Conservation (phyloP, 2,329 filamentous ascomycete species). For the Aspergillus sp. region DNA sequence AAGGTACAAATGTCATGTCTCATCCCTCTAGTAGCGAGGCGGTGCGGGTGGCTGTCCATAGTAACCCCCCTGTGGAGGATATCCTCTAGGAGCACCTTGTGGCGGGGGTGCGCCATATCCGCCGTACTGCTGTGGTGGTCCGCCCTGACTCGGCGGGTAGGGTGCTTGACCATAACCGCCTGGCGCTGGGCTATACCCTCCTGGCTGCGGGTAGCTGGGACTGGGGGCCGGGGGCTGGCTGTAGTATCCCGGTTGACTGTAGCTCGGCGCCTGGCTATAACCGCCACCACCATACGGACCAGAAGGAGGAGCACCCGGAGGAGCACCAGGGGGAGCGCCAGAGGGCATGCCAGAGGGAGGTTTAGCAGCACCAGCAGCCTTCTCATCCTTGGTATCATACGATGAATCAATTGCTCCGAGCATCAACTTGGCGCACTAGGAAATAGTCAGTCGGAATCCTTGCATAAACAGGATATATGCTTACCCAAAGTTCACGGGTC, state of each 20-base stretch:
- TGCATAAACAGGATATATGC: constrained; percentile 2
- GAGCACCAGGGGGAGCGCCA: constrained; percentile 13
- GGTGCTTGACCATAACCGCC: constrained; percentile 5
- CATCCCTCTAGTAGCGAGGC: too few relatives aligned
- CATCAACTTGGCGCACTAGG: constrained; percentile 58
- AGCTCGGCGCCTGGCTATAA: constrained; percentile 9
- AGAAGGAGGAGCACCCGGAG: constrained; percentile 20
- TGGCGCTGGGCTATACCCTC: constrained; percentile 8
- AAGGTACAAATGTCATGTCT: too few relatives aligned
- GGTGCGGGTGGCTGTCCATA: too few relatives aligned
- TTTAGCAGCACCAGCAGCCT: constrained; percentile 37
- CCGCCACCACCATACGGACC: constrained; percentile 36
- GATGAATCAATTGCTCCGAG: constrained; percentile 63
- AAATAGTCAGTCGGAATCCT: constrained; percentile 8
- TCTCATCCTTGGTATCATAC: constrained; percentile 63
- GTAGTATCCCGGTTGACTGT: constrained; percentile 17
- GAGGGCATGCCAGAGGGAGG: constrained; percentile 19
- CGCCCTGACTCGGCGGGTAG: constrained; percentile 5
- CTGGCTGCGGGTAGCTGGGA: constrained; percentile 16
- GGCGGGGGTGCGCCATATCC: constrained; percentile 13
- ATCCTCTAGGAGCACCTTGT: too few relatives aligned
- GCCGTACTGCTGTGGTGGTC: constrained; percentile 12
- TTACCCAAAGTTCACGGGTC: constrained; percentile 60
- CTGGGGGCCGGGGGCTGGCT: constrained; percentile 13
- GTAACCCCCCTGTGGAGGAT: too few relatives aligned